Evolutionary conservation across 2,329 filamentous ascomycete genomes (phyloP).

Genomic region (Hirsutella rhossiliensis): DNA sequence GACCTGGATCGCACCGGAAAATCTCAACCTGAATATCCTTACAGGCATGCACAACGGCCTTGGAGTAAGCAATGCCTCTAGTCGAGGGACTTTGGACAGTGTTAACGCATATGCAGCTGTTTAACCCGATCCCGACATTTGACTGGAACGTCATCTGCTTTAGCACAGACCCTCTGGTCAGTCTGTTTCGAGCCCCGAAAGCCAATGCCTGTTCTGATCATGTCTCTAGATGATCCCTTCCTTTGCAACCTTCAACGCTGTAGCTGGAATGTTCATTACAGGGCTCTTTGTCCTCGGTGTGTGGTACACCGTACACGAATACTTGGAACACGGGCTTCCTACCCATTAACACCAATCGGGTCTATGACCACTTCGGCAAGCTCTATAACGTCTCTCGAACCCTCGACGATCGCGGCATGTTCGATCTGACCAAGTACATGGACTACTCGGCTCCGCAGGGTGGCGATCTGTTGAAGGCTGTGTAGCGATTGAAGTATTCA

Average conservation of each 20-base stretch:
- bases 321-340: slow-evolving; percentile 23
- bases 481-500: too few species aligned
- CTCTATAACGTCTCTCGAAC: slow-evolving; percentile 24
- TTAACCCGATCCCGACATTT: slow-evolving; percentile 28
- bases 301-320: slow-evolving; percentile 22
- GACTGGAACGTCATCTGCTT: slow-evolving; percentile 28
- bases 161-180: slow-evolving; percentile 22
- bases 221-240: slow-evolving; percentile 25
- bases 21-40: slow-evolving; percentile 22
- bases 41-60: slow-evolving; percentile 24
- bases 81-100: too few species aligned
- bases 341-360: slow-evolving; percentile 27
- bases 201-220: too few species aligned
- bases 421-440: slow-evolving; percentile 24
- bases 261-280: slow-evolving; percentile 16
- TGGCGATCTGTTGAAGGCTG: slow-evolving; percentile 9
- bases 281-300: slow-evolving; percentile 16
- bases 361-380: slow-evolving; percentile 25
- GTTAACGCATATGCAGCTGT: too few species aligned
- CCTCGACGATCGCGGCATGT: slow-evolving; percentile 19
- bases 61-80: too few species aligned
- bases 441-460: too few species aligned
- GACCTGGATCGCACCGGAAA: slow-evolving; percentile 37
- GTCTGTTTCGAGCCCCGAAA: too few species aligned
- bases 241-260: slow-evolving; percentile 22